Conservation (phyloP, 2,329 filamentous ascomycete species). For the Sarocladium kiliense region DNA sequence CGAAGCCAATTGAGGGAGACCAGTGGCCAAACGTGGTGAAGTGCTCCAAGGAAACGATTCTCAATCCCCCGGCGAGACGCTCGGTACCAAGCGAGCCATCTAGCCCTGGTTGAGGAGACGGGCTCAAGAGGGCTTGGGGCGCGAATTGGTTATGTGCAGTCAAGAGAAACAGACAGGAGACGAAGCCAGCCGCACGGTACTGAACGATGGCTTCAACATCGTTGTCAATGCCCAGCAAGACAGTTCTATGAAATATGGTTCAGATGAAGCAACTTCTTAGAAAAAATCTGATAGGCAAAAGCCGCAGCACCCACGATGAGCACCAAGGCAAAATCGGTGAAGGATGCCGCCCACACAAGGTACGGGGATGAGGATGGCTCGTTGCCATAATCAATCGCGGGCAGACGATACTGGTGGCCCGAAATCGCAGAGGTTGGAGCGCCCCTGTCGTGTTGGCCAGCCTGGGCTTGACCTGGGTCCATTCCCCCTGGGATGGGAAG, state of each 20-base stretch:
- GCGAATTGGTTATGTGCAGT: background rate
- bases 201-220: too few relatives aligned
- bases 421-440: slow-evolving; percentile 7
- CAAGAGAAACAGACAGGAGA: background rate
- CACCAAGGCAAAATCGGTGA: background rate
- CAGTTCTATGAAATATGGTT: background rate
- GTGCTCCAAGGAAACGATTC: background rate
- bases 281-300: too few relatives aligned
- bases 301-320: background rate
- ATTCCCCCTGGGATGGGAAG: background rate
- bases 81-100: background rate
- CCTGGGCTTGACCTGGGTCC: background rate
- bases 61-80: background rate
- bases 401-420: background rate
- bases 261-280: background rate
- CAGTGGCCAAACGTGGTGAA: background rate
- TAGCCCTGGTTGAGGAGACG: background rate
- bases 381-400: too few relatives aligned
- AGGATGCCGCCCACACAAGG: background rate
- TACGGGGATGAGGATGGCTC: too few relatives aligned
- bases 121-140: background rate
- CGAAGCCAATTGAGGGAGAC: slow-evolving; percentile 6
- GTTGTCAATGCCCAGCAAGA: too few relatives aligned
- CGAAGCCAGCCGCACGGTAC: background rate
- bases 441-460: slow-evolving; percentile 5